These are phyloP conservation scores for Xylaria longipes DNA, from an alignment of 495 filamentous ascomycete species.

Conservation along the genomic window DNA sequence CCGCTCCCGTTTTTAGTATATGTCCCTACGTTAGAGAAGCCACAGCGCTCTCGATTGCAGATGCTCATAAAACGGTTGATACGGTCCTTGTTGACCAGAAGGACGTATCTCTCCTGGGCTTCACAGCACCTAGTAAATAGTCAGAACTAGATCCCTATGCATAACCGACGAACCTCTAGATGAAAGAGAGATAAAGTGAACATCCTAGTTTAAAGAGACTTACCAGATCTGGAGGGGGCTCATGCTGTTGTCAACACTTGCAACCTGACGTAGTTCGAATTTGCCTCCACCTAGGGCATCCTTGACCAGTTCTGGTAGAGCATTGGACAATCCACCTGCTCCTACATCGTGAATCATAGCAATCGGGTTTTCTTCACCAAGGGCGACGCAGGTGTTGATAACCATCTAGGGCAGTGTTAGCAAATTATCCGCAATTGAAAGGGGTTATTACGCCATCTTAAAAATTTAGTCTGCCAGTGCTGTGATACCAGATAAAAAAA, in stretches of 20 bases:
- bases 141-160: constrained; percentile 14
- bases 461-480: background rate
- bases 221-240: constrained; percentile 92
- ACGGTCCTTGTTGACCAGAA: constrained; percentile 77
- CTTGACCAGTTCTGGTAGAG: constrained; percentile 87
- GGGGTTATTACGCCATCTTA: background rate
- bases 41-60: constrained; percentile 84
- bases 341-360: constrained; percentile 97
- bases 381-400: constrained; percentile 87
- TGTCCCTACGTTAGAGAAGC: constrained; percentile 89
- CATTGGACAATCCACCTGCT: constrained; percentile 93
- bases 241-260: constrained; percentile 88
- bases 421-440: background rate
- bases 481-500: background rate
- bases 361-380: constrained; percentile 86
- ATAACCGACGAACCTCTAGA: background rate
- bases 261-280: constrained; percentile 91
- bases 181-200: background rate
- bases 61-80: constrained; percentile 86
- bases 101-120: constrained; percentile 93
- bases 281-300: constrained; percentile 87
- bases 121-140: constrained; percentile 69
- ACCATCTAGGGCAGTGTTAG: constrained; percentile 53
- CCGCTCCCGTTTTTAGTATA: constrained; percentile 67
- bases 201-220: background rate